Conservation (phyloP, 1,284 basidiomycete species). For the Vanrija sp. region DNA sequence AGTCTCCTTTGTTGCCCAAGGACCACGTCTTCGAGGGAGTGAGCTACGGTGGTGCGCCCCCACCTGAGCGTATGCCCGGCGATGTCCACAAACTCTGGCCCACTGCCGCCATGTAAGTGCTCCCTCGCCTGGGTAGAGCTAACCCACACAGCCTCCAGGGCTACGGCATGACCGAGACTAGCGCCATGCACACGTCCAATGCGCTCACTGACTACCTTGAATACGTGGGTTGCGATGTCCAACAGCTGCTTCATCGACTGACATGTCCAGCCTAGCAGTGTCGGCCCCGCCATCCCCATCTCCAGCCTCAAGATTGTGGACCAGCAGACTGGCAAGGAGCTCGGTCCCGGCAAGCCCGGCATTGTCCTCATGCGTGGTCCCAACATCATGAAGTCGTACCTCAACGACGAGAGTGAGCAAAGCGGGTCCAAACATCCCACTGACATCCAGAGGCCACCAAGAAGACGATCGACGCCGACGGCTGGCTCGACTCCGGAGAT, state of each 20-base stretch:
- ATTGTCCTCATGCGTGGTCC: constrained; percentile 35
- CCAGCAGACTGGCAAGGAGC: constrained; percentile 17
- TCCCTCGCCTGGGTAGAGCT: not conserved
- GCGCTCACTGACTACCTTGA: constrained; percentile 35
- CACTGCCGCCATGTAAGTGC: constrained; percentile 12
- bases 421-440: constrained; percentile 1
- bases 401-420: not conserved
- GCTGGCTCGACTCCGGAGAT: constrained; percentile 46
- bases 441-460: constrained; percentile 26
- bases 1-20: constrained; percentile 30
- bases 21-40: constrained; percentile 29
- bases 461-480: constrained; percentile 30
- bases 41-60: constrained; percentile 43
- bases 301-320: constrained; percentile 33
- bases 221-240: too few species aligned
- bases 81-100: constrained; percentile 37
- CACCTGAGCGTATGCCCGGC: constrained; percentile 30
- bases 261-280: constrained; percentile 11
- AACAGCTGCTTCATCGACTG: too few species aligned
- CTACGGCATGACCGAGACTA: constrained; percentile 45
- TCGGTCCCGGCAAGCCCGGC: constrained; percentile 25
- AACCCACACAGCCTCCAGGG: constrained; percentile 22
- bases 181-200: constrained; percentile 35
- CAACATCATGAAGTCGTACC: constrained; percentile 43
- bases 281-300: constrained; percentile 36